Percentiles rank a stretch among this genome's conserved stretches.
Evolutionary conservation across 768 basidiomycete species (phyloP).

Genomic region (Imleria badia): DNA sequence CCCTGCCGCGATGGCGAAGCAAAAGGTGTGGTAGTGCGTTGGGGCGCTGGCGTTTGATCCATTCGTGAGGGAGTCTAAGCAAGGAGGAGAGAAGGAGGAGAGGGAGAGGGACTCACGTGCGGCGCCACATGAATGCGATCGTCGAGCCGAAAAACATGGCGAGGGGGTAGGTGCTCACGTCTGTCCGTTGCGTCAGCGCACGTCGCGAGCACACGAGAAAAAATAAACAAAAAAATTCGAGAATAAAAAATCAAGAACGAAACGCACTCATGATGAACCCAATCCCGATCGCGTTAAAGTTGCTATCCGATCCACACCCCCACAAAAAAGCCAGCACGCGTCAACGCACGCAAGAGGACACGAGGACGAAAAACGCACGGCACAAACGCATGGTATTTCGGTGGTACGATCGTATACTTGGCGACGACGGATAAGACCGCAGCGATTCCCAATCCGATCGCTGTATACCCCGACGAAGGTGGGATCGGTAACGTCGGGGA

Average conservation of each 20-base stretch:
- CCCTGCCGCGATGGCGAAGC: conserved; percentile 32
- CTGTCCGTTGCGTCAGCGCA: not conserved
- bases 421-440: conserved; percentile 45
- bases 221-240: too few species aligned
- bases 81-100: too few species aligned
- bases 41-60: too few species aligned
- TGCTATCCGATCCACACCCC: conserved; percentile 4
- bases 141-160: conserved; percentile 27
- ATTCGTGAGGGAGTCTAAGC: too few species aligned
- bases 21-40: too few species aligned
- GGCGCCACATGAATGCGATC: conserved; percentile 21
- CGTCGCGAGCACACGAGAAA: too few species aligned
- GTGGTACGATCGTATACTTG: conserved; percentile 32
- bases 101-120: conserved; percentile 4
- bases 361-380: conserved; percentile 15
- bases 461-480: conserved; percentile 45
- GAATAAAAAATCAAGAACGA: not conserved
- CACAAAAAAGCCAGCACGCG: not conserved
- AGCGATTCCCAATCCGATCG: conserved; percentile 50
- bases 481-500: conserved; percentile 41
- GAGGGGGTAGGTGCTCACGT: conserved; percentile 23
- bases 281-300: conserved; percentile 30
- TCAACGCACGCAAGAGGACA: not conserved
- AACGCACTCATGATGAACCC: not conserved
- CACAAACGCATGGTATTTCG: conserved; percentile 21